A percentile compares a stretch with the other conserved stretches of the same genome.
These are phyloP conservation scores for Calonectria multiphialidica DNA, from an alignment of 2,329 filamentous ascomycete genomes.

Conservation along the genomic window DNA sequence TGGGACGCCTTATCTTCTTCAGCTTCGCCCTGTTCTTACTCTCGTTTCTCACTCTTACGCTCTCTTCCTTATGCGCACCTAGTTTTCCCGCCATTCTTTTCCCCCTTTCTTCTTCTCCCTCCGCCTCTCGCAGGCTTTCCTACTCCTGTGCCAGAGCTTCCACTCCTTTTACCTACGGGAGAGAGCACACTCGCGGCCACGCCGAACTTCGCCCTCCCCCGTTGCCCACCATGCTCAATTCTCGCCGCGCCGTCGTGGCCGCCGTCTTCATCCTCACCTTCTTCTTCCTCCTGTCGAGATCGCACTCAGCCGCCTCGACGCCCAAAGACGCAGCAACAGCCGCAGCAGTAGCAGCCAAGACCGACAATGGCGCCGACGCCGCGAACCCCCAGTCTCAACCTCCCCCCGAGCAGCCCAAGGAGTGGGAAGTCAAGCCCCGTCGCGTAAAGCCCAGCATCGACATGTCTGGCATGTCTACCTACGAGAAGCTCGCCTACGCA, in stretches of 20 bases:
- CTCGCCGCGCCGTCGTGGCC: conserved; percentile 79
- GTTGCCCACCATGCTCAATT: conserved; percentile 75
- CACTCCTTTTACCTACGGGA: conserved; percentile 35
- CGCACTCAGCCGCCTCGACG: conserved; percentile 55
- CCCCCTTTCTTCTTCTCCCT: conserved; percentile 29
- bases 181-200: not conserved
- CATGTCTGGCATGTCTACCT: conserved; percentile 77
- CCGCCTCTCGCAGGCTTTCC: conserved; percentile 25
- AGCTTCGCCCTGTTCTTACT: conserved; percentile 18
- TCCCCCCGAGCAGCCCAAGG: conserved; percentile 31
- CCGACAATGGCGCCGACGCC: conserved; percentile 36
- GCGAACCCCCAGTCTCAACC: conserved; percentile 34
- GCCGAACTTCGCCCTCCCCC: conserved; percentile 26
- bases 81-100: conserved; percentile 30
- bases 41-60: conserved; percentile 28
- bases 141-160: conserved; percentile 33
- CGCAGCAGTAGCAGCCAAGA: conserved; percentile 24
- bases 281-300: conserved; percentile 76
- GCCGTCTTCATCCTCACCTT: conserved; percentile 77
- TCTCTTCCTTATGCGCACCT: conserved; percentile 38
- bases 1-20: conserved; percentile 27
- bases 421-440: conserved; percentile 35
- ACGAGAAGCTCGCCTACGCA: conserved; percentile 89
- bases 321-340: conserved; percentile 28
- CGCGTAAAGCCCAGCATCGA: conserved; percentile 67